These are phyloP conservation scores for Sporothrix schenckii DNA, from an alignment of 2,329 filamentous ascomycete genomes.

Conservation along the genomic window DNA sequence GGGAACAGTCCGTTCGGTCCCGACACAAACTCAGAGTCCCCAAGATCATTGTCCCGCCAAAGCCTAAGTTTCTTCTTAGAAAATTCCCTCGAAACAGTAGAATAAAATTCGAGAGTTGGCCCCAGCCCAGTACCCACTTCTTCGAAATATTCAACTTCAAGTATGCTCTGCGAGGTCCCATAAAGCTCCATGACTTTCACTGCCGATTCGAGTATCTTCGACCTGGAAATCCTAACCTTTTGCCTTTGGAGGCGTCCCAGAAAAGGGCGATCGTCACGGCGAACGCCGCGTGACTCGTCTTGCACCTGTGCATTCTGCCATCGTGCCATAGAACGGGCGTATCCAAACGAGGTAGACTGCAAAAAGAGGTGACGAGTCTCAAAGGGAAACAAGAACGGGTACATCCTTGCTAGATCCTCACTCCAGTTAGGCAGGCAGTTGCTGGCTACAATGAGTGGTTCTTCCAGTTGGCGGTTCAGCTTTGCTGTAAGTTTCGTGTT, in stretches of 20 bases:
- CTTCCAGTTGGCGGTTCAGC: constrained; percentile 93
- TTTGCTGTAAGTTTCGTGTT: constrained; percentile 98
- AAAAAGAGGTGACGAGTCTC: constrained; percentile 96
- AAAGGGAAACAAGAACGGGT: constrained; percentile 97
- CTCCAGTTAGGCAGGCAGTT: constrained; percentile 96
- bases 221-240: constrained; percentile 94
- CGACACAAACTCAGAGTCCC: constrained; percentile 76
- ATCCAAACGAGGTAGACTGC: constrained; percentile 97
- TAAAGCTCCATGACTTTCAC: constrained; percentile 99
- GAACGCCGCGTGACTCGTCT: constrained; percentile 78
- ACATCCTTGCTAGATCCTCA: constrained; percentile 88
- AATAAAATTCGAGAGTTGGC: constrained; percentile 96
- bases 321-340: constrained; percentile 93
- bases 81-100: constrained; percentile 94
- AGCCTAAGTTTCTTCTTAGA: constrained; percentile 96
- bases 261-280: constrained; percentile 88
- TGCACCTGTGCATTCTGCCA: constrained; percentile 91
- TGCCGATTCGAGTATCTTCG: constrained; percentile 93
- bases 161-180: constrained; percentile 89
- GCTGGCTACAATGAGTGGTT: constrained; percentile 94
- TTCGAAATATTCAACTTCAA: constrained; percentile 98
- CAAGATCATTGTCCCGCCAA: constrained; percentile 87
- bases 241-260: constrained; percentile 89
- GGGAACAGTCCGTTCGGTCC: constrained; percentile 86
- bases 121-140: constrained; percentile 96